These are phyloP conservation scores for Drechslerella coelobrocha DNA, from an alignment of 2,329 filamentous ascomycete species.

Conservation along the genomic window DNA sequence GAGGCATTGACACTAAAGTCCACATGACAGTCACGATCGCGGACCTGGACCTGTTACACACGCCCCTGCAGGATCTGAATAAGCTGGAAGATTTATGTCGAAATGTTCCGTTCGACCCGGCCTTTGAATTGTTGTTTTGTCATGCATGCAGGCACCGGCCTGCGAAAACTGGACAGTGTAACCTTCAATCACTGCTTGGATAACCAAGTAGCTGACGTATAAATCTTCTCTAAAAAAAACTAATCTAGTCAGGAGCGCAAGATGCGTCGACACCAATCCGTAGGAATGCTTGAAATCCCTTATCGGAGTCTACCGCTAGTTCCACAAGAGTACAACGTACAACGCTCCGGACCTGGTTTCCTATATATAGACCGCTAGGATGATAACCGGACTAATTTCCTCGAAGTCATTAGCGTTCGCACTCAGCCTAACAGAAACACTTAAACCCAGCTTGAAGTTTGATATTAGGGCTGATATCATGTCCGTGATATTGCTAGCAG, in stretches of 20 bases:
- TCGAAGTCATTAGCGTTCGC: conserved; percentile 9
- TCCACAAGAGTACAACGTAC: too few relatives aligned
- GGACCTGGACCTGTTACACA: background rate
- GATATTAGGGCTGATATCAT: background rate
- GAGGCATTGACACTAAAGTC: background rate
- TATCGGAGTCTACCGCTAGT: too few relatives aligned
- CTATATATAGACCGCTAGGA: conserved; percentile 23
- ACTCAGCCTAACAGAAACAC: background rate
- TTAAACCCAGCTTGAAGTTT: background rate
- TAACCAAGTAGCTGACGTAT: too few relatives aligned
- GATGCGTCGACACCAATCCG: too few relatives aligned
- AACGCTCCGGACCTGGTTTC: background rate
- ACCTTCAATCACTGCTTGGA: too few relatives aligned
- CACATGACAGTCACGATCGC: conserved; percentile 1
- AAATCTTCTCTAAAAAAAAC: too few relatives aligned
- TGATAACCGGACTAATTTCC: conserved; percentile 31
- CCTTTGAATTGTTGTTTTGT: background rate
- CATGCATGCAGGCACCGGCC: background rate
- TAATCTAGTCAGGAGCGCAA: too few relatives aligned
- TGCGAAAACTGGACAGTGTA: too few relatives aligned
- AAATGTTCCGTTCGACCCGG: background rate
- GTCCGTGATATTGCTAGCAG: background rate
- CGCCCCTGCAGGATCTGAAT: background rate
- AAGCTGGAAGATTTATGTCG: background rate
- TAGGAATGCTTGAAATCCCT: too few relatives aligned